Base-by-base conservation (phyloP, 2,329 filamentous ascomycete species). In the Geoglossum cookeanum region DNA sequence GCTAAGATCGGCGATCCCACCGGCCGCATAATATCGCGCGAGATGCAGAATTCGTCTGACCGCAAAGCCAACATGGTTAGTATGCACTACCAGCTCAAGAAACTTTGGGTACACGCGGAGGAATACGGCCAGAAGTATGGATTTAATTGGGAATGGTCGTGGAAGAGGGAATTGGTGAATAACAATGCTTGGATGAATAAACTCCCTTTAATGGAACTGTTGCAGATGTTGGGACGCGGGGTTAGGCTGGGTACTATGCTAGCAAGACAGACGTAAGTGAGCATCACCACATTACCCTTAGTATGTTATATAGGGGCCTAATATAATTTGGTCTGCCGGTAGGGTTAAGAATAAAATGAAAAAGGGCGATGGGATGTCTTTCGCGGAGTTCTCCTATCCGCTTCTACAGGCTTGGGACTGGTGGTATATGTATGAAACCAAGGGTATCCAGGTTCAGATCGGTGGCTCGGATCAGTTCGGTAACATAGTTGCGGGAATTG, bases 391-490 rank as follows among this genome's bases (percentile, higher is more conserved):
- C 69, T 79, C 82, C 47, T 98, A 98, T 66, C 92, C 94, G 0
- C 72, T 98, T 15, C 80, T 97, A 64, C 92, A 98, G 68, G 89
- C 85, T 27, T 97, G 90, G 85, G 92, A 98, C 68, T 98, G 90
- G 80, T 97, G 87, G 87, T 77, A 86, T 63, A 78, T 97, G 72
- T 94, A 86, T 70, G 76, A 79, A 52, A 75, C 76, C 29, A 78
- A 76, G 55, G 75, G 78, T 53, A 76, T 89, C 8, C 84, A 90
- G 66, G 78, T 97, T 67, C 89, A 98, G 70, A 87, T 98, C 56
- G 92, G 92, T 58, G 92, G 92, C 44, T 89, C 89, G 5, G 92
- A 98, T 67, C 92, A 98, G 71, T 97, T 84, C 67, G 92, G 92
- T 61, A 98, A 98, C 70, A 97, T 98, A 62, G 78, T 94, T 32